phyloP scores from a whole-genome alignment of 768 basidiomycete genomes.

The Chiua virens region DNA sequence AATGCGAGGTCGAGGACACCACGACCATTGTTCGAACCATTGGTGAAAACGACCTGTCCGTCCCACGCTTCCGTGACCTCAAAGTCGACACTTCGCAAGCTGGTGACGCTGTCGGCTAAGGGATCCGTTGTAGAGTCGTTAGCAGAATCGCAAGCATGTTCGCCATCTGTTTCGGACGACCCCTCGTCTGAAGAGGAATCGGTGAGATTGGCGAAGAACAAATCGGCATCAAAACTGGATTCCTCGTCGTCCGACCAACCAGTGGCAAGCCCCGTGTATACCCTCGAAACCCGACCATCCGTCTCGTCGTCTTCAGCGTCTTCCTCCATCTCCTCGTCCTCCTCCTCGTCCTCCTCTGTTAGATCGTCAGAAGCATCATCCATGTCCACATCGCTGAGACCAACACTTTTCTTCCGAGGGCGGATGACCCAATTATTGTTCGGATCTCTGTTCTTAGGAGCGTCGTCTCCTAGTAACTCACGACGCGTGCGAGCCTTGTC shows the following conservation, averaged over 20 bases:
- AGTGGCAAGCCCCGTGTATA: conserved; percentile 65
- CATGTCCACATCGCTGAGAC: conserved; percentile 60
- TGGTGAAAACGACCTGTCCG: conserved; percentile 72
- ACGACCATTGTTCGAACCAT: conserved; percentile 50
- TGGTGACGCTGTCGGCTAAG: conserved; percentile 29
- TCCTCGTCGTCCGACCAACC: conserved; percentile 82
- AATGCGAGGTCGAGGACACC: conserved; percentile 68
- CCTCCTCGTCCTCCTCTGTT: conserved; percentile 62
- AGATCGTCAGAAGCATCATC: conserved; percentile 58
- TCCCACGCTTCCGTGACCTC: conserved; percentile 75
- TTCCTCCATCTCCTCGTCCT: conserved; percentile 37
- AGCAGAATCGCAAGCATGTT: conserved; percentile 40
- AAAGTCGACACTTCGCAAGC: conserved; percentile 42
- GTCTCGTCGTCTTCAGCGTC: conserved; percentile 47
- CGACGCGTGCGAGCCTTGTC: conserved; percentile 57
- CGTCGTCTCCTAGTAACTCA: conserved; percentile 58
- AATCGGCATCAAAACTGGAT: conserved; percentile 76
- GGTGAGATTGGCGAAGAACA: conserved; percentile 80
- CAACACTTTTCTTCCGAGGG: conserved; percentile 71
- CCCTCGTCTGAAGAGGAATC: conserved; percentile 45
- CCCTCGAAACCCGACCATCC: conserved; percentile 40
- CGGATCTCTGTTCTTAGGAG: conserved; percentile 38
- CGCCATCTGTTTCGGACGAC: conserved; percentile 44
- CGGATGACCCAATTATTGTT: conserved; percentile 68
- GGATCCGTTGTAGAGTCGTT: too few relatives aligned